Evolutionary conservation across 2,329 filamentous ascomycete genomes (phyloP).

Genomic region (Colletotrichum sp.): DNA sequence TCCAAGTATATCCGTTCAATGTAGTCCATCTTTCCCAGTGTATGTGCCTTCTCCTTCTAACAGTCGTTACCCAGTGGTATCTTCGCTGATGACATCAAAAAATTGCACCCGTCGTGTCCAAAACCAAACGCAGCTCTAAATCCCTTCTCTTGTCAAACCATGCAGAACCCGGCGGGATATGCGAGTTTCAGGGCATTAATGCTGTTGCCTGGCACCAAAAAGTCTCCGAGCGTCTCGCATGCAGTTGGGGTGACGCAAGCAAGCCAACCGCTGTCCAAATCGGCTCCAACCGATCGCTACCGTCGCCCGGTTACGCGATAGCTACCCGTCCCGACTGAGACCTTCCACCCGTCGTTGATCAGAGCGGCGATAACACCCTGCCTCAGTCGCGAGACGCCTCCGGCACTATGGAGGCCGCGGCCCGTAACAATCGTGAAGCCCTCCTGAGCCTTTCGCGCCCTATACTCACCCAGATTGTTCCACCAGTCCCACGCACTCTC

Average conservation of each 20-base stretch:
- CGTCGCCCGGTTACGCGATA: conserved; percentile 70
- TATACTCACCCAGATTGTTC: conserved; percentile 70
- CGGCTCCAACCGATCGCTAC: conserved; percentile 23
- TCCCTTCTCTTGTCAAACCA: not conserved
- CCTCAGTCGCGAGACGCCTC: conserved; percentile 77
- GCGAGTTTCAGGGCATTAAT: not conserved
- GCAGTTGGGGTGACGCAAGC: not conserved
- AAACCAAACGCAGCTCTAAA: not conserved
- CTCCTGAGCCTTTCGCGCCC: conserved; percentile 52
- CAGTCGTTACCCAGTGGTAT: not conserved
- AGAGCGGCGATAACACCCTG: conserved; percentile 81
- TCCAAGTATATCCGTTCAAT: not conserved
- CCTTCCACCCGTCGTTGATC: conserved; percentile 80
- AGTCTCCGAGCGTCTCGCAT: not conserved
- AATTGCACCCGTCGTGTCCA: not conserved
- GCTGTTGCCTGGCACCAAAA: conserved; percentile 1
- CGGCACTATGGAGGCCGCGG: conserved; percentile 76
- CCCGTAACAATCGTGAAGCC: conserved; percentile 83
- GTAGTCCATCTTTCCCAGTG: not conserved
- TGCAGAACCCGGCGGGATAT: not conserved
- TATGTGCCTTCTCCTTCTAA: not conserved
- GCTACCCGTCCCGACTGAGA: conserved; percentile 73
- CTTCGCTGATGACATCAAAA: not conserved
- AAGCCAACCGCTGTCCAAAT: not conserved
- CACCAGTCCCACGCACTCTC: conserved; percentile 77